Percentiles rank a stretch among this genome's conserved stretches.
phyloP scores from a whole-genome alignment of 2,329 filamentous ascomycete genomes.

The Fusarium caatingaense region DNA sequence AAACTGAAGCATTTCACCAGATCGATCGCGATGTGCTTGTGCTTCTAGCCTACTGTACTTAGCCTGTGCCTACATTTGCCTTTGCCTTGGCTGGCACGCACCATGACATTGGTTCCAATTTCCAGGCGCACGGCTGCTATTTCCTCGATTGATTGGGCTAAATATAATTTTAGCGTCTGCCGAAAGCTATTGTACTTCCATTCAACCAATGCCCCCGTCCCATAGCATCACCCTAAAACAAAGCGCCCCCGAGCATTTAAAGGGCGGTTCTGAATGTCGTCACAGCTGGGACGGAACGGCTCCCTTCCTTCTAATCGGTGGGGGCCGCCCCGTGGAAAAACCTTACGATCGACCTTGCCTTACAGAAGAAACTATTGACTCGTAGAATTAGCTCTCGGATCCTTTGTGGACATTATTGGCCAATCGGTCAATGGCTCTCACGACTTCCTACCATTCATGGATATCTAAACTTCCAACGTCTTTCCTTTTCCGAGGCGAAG shows the following conservation, averaged over 20 bases:
- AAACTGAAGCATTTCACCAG: slow-evolving; percentile 13
- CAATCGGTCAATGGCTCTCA: slow-evolving; percentile 10
- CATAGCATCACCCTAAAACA: not conserved
- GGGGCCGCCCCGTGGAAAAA: slow-evolving; percentile 6
- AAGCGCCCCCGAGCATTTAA: not conserved
- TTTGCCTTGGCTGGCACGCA: slow-evolving; percentile 26
- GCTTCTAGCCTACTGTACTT: not conserved
- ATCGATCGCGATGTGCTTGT: slow-evolving; percentile 14
- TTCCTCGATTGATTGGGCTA: slow-evolving; percentile 13
- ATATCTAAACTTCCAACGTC: not conserved
- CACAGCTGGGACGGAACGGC: slow-evolving; percentile 1
- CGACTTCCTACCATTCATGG: slow-evolving; percentile 1
- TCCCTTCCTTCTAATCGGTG: slow-evolving; percentile 15
- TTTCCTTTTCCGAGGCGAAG: not conserved
- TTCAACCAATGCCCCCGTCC: slow-evolving; percentile 2
- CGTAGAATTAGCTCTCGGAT: slow-evolving; percentile 15
- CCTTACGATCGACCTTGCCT: slow-evolving; percentile 29
- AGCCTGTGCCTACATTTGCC: not conserved
- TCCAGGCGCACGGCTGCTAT: slow-evolving; percentile 28
- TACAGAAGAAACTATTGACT: slow-evolving; percentile 12
- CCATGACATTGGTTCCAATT: slow-evolving; percentile 27
- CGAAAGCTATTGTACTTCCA: not conserved
- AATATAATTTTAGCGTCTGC: slow-evolving; percentile 23
- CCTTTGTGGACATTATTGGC: slow-evolving; percentile 10
- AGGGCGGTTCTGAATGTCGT: slow-evolving; percentile 21